A percentile compares a stretch with the other conserved stretches of the same genome.
Evolutionary conservation across 208 protist genomes (phyloP).

Genomic region (Crithidia sp.): DNA sequence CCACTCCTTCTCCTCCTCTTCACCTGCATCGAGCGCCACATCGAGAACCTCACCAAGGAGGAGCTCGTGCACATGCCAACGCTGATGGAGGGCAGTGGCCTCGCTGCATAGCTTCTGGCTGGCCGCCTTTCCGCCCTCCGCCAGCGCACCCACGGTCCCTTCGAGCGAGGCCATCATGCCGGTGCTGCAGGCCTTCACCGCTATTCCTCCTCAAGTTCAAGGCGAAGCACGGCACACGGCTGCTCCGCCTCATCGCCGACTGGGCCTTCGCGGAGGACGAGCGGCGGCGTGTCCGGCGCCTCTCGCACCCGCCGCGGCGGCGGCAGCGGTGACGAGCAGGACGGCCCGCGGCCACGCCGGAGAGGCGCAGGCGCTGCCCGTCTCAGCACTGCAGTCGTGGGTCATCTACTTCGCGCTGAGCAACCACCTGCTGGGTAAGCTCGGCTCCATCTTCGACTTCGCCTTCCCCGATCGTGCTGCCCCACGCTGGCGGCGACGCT

Average conservation of each 20-base stretch:
- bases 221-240: conserved; percentile 70
- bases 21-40: conserved; percentile 63
- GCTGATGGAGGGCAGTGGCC: conserved; percentile 55
- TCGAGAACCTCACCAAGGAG: conserved; percentile 73
- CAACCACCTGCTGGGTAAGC: conserved; percentile 76
- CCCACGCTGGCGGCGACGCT: conserved; percentile 71
- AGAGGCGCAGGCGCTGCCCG: conserved; percentile 44
- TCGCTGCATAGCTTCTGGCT: conserved; percentile 84
- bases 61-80: conserved; percentile 73
- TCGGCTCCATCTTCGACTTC: conserved; percentile 85
- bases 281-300: conserved; percentile 20
- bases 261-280: conserved; percentile 81
- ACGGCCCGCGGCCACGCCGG: conserved; percentile 30
- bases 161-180: conserved; percentile 69
- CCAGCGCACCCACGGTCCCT: conserved; percentile 57
- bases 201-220: conserved; percentile 92
- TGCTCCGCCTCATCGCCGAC: conserved; percentile 67
- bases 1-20: conserved; percentile 83
- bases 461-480: conserved; percentile 62
- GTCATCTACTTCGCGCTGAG: conserved; percentile 81
- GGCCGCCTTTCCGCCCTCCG: conserved; percentile 75
- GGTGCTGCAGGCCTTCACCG: conserved; percentile 77
- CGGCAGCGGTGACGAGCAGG: conserved; percentile 25
- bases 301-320: conserved; percentile 5
- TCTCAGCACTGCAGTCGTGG: conserved; percentile 69